Evolutionary conservation across 768 basidiomycete genomes (phyloP).

Genomic region (Tylopilus felleus): DNA sequence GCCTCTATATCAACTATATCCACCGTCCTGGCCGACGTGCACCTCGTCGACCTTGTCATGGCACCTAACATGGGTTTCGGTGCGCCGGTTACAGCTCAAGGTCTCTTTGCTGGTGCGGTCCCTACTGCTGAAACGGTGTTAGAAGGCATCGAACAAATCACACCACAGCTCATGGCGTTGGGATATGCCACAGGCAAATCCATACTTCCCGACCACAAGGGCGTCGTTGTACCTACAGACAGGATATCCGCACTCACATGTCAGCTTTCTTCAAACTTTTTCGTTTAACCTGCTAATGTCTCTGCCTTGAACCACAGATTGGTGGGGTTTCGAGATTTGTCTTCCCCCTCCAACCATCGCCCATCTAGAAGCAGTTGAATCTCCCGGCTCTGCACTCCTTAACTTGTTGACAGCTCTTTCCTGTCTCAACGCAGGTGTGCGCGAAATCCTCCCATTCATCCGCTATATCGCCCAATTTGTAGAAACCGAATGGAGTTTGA

Average conservation of each 20-base stretch:
- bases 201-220: constrained; percentile 64
- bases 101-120: constrained; percentile 69
- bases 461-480: constrained; percentile 79
- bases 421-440: constrained; percentile 66
- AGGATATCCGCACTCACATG: constrained; percentile 78
- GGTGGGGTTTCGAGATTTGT: constrained; percentile 86
- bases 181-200: constrained; percentile 72
- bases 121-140: constrained; percentile 73
- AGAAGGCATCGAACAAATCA: constrained; percentile 65
- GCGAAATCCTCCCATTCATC: constrained; percentile 80
- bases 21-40: constrained; percentile 54
- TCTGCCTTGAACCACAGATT: constrained; percentile 47
- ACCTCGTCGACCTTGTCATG: constrained; percentile 56
- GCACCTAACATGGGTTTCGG: constrained; percentile 69
- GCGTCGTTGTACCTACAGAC: constrained; percentile 70
- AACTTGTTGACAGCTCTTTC: constrained; percentile 75
- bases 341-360: constrained; percentile 68
- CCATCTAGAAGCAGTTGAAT: constrained; percentile 64
- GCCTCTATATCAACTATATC: constrained; percentile 51
- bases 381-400: constrained; percentile 50
- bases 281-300: constrained; percentile 3
- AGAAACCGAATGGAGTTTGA: constrained; percentile 68
- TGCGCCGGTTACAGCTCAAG: constrained; percentile 63
- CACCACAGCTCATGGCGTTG: constrained; percentile 73
- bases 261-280: constrained; percentile 35